Evolutionary conservation across 1,284 basidiomycete species (phyloP).

Genomic region (Bjerkandera adusta): DNA sequence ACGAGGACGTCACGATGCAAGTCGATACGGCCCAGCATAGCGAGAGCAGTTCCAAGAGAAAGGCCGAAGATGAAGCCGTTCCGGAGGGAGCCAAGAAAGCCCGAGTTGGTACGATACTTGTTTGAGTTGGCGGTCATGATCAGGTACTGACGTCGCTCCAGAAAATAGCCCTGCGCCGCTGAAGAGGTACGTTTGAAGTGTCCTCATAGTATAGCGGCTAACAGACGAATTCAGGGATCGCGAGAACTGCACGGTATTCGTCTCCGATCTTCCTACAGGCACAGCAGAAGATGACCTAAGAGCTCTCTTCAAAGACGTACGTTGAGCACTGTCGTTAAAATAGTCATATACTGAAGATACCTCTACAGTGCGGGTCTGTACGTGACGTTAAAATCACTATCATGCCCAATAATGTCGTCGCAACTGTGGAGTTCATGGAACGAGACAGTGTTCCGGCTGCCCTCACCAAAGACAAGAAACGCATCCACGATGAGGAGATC

Average conservation of each 20-base stretch:
- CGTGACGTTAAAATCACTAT: constrained; percentile 77
- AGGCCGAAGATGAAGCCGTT: constrained; percentile 51
- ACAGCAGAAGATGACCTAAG: constrained; percentile 67
- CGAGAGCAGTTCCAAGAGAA: constrained; percentile 53
- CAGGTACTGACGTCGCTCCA: constrained; percentile 23
- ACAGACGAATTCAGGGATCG: constrained; percentile 76
- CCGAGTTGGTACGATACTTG: constrained; percentile 63
- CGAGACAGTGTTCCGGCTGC: constrained; percentile 80
- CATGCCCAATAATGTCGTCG: constrained; percentile 57
- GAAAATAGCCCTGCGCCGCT: constrained; percentile 45
- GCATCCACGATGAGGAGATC: constrained; percentile 70
- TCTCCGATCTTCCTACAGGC: constrained; percentile 65
- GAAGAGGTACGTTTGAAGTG: constrained; percentile 52
- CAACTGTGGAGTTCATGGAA: constrained; percentile 78
- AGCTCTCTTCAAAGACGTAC: constrained; percentile 81
- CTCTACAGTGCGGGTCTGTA: constrained; percentile 74
- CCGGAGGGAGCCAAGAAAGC: constrained; percentile 54
- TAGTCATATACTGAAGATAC: constrained; percentile 10
- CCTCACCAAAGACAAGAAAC: constrained; percentile 92
- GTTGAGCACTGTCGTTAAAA: constrained; percentile 28
- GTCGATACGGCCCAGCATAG: constrained; percentile 39
- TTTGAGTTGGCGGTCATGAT: constrained; percentile 24
- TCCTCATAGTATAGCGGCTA: no score
- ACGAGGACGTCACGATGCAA: constrained; percentile 43
- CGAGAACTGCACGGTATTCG: constrained; percentile 92